phyloP scores from a whole-genome alignment of 75 land plant genomes.

The Azolla pinnata region DNA sequence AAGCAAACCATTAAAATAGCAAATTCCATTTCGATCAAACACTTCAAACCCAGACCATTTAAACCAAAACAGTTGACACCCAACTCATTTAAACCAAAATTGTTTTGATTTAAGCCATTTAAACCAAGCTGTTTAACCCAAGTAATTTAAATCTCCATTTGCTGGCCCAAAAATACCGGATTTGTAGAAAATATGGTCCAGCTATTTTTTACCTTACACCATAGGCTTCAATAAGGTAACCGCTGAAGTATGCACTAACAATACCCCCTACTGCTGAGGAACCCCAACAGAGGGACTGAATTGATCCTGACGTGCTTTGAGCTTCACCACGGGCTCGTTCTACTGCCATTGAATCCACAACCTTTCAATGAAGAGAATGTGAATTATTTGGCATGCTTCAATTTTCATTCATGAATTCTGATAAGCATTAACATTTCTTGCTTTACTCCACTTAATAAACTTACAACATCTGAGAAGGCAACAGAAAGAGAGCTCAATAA shows the following conservation, averaged over 20 bases:
- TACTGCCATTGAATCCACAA: conserved; percentile 99
- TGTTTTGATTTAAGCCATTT: too few relatives aligned
- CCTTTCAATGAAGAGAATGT: too few relatives aligned
- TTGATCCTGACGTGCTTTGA: conserved; percentile 85
- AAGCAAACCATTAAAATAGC: too few relatives aligned
- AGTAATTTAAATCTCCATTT: too few relatives aligned
- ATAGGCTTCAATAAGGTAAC: conserved; percentile 82
- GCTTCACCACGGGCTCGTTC: conserved; percentile 98
- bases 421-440: too few relatives aligned
- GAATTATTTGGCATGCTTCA: too few relatives aligned
- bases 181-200: not conserved
- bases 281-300: conserved; percentile 98
- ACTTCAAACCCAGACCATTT: too few relatives aligned
- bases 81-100: too few relatives aligned
- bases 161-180: not conserved
- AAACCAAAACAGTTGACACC: too few relatives aligned
- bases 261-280: conserved; percentile 96
- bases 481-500: conserved; percentile 96
- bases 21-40: too few relatives aligned
- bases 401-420: too few relatives aligned
- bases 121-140: too few relatives aligned
- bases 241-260: conserved; percentile 96
- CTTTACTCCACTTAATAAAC: conserved; percentile 13
- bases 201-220: conserved; percentile 61
- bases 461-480: conserved; percentile 98